Conservation (phyloP, 495 filamentous ascomycete genomes). For the Penicillium egyptiacum region DNA sequence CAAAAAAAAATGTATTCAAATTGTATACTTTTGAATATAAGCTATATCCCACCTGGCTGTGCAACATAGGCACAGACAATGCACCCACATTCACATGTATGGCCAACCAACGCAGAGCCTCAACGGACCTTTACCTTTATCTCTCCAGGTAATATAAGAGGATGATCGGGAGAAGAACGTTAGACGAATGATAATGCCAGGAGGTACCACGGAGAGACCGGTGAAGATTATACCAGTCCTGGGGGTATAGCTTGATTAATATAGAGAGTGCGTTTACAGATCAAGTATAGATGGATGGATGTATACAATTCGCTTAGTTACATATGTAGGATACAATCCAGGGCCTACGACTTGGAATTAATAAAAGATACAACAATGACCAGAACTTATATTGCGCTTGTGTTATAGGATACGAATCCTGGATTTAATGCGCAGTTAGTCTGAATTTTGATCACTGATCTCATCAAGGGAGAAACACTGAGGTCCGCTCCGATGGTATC, state of each 20-base stretch:
- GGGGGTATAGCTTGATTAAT: too few species aligned
- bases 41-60: not conserved
- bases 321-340: too few species aligned
- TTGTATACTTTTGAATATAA: not conserved
- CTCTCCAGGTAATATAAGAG: not conserved
- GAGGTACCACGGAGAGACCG: not conserved
- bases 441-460: conserved; percentile 6
- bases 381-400: not conserved
- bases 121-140: not conserved
- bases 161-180: not conserved
- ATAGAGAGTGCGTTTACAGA: too few species aligned
- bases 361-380: not conserved
- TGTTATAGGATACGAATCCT: not conserved
- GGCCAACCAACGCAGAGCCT: not conserved
- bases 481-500: conserved; percentile 26
- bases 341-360: too few species aligned
- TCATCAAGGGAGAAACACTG: conserved; percentile 7
- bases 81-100: too few species aligned
- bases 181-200: not conserved
- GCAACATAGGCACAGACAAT: not conserved
- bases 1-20: too few species aligned
- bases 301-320: too few species aligned
- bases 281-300: too few species aligned
- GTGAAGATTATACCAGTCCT: too few species aligned
- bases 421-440: not conserved